Conservation (phyloP, 768 basidiomycete species). For the Guyanaporus albipodus region DNA sequence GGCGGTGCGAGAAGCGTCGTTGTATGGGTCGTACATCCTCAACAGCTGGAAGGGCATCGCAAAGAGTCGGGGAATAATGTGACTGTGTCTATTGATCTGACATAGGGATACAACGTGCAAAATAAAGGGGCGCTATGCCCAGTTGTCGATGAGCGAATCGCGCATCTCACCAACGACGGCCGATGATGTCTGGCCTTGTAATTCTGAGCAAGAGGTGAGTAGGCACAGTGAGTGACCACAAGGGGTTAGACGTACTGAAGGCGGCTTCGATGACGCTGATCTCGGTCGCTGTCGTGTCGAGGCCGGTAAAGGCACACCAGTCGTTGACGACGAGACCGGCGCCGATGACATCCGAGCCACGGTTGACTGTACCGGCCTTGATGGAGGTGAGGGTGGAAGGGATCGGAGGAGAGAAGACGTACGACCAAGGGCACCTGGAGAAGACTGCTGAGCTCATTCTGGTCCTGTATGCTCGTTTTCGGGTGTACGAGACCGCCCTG, state of each 20-base stretch:
- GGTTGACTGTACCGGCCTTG: conserved; percentile 96
- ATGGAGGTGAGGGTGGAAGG: neutral
- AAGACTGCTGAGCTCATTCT: conserved; percentile 93
- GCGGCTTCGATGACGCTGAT: conserved; percentile 97
- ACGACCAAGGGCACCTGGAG: conserved; percentile 95
- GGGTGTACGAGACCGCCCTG: conserved; percentile 98
- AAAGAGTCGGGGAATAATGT: conserved; percentile 60
- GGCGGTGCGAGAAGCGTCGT: conserved; percentile 47
- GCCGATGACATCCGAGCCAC: conserved; percentile 96
- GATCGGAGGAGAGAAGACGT: conserved; percentile 31
- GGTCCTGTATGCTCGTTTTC: conserved; percentile 94
- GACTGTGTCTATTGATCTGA: conserved; percentile 14
- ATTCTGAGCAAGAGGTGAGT: conserved; percentile 45
- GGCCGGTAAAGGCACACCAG: conserved; percentile 99
- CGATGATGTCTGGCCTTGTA: conserved; percentile 78
- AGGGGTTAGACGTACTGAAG: conserved; percentile 67
- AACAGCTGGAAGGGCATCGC: conserved; percentile 71
- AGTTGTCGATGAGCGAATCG: conserved; percentile 87
- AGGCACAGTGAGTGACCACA: neutral
- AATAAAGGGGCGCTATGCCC: conserved; percentile 48
- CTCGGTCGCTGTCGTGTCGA: conserved; percentile 99
- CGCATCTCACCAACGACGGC: conserved; percentile 91
- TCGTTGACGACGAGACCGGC: conserved; percentile 98
- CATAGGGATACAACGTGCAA: conserved; percentile 9
- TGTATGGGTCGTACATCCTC: conserved; percentile 58